Base-by-base conservation (phyloP, 257 asterid genomes). In the Solanum gandarillasii region DNA sequence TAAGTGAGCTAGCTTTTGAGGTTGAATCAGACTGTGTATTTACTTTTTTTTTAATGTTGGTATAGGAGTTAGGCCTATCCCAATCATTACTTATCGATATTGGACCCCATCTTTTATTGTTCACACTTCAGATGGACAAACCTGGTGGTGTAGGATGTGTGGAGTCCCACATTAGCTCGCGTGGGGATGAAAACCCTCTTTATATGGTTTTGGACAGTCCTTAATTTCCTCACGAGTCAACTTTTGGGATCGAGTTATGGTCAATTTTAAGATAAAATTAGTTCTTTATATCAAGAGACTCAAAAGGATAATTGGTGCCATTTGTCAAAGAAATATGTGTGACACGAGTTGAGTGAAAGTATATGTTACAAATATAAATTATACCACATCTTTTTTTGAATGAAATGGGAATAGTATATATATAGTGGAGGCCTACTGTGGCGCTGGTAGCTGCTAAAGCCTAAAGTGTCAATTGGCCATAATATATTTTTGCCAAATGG, bases 381-480 rank as follows among this genome's bases (percentile, higher is more conserved):
- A 46, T 16, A 2, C 18, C 43, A 46, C 31, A 2, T 20, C 31
- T 81, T 43, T 74, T 79, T 74, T 81, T 29, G 20, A 81, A 48
- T 29, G 16, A 31, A 79, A 79, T 27, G 9, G 81, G 48, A 75
- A 76, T 7, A 39, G 84, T 79, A 43, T 68, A 25, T 81, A 18
- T 68, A 25, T 81, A 18, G 85, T 81, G 85, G 85, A 81, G 70
- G 85, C 85, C 85, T 81, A 81, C 85, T 29, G 20, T 81, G 70
- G 70, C 0, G 41, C 70, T 79, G 38, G 36, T 68, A 29, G 75
- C 36, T 79, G 85, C 85, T 81, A 81, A 81, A 81, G 85, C 85
- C 41, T 81, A 81, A 81, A 81, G 41, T 48, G 16, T 3, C 41
- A 31, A 81, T 46, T 81, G 68, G 85, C 85, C 85, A 81, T 43